Base-by-base conservation (phyloP, 148 eudicot species). In the Linanthus parryae region DNA sequence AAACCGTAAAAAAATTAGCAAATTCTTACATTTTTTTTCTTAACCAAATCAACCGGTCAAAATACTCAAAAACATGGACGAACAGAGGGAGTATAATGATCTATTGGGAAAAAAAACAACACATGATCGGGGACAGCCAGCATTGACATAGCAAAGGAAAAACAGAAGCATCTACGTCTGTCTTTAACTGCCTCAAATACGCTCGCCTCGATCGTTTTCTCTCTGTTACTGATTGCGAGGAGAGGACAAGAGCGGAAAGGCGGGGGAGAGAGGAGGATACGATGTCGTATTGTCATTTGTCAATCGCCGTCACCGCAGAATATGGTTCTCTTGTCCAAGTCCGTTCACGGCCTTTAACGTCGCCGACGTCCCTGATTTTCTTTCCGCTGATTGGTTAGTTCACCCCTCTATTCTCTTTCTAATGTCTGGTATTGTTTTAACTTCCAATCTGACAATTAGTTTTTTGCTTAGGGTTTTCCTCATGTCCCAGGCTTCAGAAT, bases 401-500 rank as follows among this genome's bases (percentile, higher is more conserved):
- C 19, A 34, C 19, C 44, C 40, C 55, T 49, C 43, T 52, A 9
- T 35, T 22, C 25, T 38, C 28, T 37, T 45, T 54, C 52, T 18
- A 29, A 36, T 15, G 9, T 42, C 4, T 17, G 28, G 23, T 17
- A n/a, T 4, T 21, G 24, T 1, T 5, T 31, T 5, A 4, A 31
- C 14, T 38, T 6, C 7, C 11, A 7, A n/a, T 6, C 3, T 38
- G 15, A 3, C 16, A 7, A 3, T 8, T 38, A 38, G 11, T 38
- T 6, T 7, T 14, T 38, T 7, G 16, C 4, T 14, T 38, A 7
- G 7, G 10, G 5, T 10, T 10, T 5, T 31, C 35, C 35, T 86
- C 61, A 77, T 86, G 95, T 82, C 82, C 37, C 74, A 84, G 84
- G 95, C n/a, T n/a, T n/a, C n/a, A n/a, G n/a, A n/a, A n/a, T n/a